Evolutionary conservation across 352 stramenopile species (phyloP).

Genomic region (Elongisporangium anandrum): DNA sequence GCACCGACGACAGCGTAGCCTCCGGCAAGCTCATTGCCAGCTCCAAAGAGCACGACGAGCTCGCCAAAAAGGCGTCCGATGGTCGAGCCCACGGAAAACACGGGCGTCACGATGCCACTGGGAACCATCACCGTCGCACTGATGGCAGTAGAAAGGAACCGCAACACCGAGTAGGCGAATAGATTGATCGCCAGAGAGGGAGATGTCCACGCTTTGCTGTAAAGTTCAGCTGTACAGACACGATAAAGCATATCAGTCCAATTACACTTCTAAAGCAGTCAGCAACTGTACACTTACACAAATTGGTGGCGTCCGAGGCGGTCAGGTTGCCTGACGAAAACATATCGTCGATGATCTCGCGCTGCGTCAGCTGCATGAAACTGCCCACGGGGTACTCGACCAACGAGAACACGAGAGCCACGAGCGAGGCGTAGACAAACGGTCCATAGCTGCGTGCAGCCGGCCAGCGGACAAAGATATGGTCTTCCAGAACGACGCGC

Average conservation of each 20-base stretch:
- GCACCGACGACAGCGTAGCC: slow-evolving; percentile 80
- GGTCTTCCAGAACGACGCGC: slow-evolving; percentile 25
- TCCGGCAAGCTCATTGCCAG: slow-evolving; percentile 44
- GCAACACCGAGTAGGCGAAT: slow-evolving; percentile 56
- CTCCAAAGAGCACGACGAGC: slow-evolving; percentile 50
- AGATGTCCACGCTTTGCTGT: slow-evolving; percentile 51
- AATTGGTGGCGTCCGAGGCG: slow-evolving; percentile 19
- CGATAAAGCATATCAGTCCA: not conserved
- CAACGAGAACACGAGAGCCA: slow-evolving; percentile 63
- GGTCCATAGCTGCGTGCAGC: slow-evolving; percentile 25
- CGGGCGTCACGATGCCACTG: slow-evolving; percentile 87
- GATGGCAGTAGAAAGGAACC: slow-evolving; percentile 75
- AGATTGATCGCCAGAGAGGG: slow-evolving; percentile 66
- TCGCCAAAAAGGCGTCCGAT: slow-evolving; percentile 90
- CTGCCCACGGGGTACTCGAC: slow-evolving; percentile 71
- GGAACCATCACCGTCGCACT: slow-evolving; percentile 84
- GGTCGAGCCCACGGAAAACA: slow-evolving; percentile 87
- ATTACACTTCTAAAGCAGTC: not conserved
- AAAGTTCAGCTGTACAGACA: slow-evolving; percentile 25
- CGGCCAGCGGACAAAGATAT: slow-evolving; percentile 21
- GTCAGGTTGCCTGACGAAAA: slow-evolving; percentile 66
- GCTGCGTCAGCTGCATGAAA: slow-evolving; percentile 77
- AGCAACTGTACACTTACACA: slow-evolving; percentile 10
- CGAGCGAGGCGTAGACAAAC: slow-evolving; percentile 64
- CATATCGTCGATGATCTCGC: slow-evolving; percentile 85